Evolutionary conservation across 768 basidiomycete genomes (phyloP).

Genomic region (Auricularia auricula-judae): DNA sequence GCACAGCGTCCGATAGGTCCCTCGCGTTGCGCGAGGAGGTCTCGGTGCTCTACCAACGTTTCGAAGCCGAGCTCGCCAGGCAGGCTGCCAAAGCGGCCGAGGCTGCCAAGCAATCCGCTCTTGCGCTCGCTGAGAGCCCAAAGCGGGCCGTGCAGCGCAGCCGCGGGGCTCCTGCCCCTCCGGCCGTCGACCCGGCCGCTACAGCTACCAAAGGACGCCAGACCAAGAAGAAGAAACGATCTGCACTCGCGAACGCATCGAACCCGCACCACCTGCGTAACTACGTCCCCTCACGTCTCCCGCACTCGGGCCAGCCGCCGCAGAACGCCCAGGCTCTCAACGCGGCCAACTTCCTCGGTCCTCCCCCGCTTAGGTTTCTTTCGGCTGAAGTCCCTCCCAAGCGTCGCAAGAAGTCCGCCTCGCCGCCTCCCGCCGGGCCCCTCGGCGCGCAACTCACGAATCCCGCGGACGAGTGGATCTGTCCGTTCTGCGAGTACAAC

Average conservation of each 20-base stretch:
- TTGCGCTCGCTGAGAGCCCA: slow-evolving; percentile 24
- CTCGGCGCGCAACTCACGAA: slow-evolving; percentile 26
- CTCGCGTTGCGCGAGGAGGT: slow-evolving; percentile 61
- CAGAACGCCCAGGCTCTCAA: slow-evolving; percentile 28
- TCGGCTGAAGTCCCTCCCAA: slow-evolving; percentile 53
- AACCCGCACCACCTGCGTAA: slow-evolving; percentile 94
- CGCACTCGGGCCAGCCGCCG: slow-evolving; percentile 26
- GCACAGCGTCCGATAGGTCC: slow-evolving; percentile 60
- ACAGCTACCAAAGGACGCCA: slow-evolving; percentile 16
- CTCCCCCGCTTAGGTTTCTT: slow-evolving; percentile 55
- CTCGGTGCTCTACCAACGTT: slow-evolving; percentile 47
- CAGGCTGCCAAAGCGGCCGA: slow-evolving; percentile 50
- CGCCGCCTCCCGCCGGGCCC: slow-evolving; percentile 18
- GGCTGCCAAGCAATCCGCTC: slow-evolving; percentile 42
- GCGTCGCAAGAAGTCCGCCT: slow-evolving; percentile 18
- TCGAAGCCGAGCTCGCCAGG: slow-evolving; percentile 62
- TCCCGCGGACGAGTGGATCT: slow-evolving; percentile 84
- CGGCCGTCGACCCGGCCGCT: neutral
- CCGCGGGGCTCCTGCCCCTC: slow-evolving; percentile 7
- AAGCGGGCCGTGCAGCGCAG: slow-evolving; percentile 3
- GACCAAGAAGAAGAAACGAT: slow-evolving; percentile 88
- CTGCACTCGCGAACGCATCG: slow-evolving; percentile 80
- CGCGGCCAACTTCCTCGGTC: slow-evolving; percentile 42
- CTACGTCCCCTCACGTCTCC: slow-evolving; percentile 79
- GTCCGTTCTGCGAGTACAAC: slow-evolving; percentile 86